phyloP scores from a whole-genome alignment of 805 yeast genomes.

The Dipodascopsis uninucleata region DNA sequence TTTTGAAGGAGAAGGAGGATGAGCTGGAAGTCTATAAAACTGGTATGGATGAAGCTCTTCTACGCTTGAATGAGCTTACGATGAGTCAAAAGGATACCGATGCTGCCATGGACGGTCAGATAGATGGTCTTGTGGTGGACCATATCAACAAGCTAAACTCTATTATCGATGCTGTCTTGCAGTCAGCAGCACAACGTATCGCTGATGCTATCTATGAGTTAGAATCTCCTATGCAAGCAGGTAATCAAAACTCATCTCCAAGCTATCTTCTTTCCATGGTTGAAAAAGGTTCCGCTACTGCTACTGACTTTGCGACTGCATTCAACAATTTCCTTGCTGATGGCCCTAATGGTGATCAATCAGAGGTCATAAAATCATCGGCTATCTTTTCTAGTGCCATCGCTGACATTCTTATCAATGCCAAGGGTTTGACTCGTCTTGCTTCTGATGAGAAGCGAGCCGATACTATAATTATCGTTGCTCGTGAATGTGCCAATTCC shows the following conservation, averaged over 20 bases:
- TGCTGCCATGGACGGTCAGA: conserved; percentile 54
- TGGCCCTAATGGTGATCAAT: conserved; percentile 63
- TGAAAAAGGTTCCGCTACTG: conserved; percentile 65
- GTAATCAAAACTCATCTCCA: conserved; percentile 72
- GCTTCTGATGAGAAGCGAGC: conserved; percentile 51
- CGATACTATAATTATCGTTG: conserved; percentile 47
- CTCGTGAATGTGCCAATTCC: conserved; percentile 56
- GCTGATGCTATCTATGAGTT: conserved; percentile 69
- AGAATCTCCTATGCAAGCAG: conserved; percentile 77
- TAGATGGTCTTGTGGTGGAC: conserved; percentile 49
- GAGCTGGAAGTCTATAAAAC: conserved; percentile 74
- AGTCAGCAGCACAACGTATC: conserved; percentile 63
- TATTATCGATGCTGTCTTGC: conserved; percentile 66
- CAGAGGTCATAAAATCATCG: conserved; percentile 56
- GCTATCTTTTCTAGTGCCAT: conserved; percentile 60
- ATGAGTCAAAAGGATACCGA: conserved; percentile 46
- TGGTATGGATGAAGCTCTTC: conserved; percentile 62
- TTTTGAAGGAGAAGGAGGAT: conserved; percentile 63
- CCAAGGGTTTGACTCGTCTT: conserved; percentile 64
- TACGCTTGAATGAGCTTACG: conserved; percentile 51
- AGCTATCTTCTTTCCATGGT: conserved; percentile 61
- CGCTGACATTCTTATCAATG: conserved; percentile 58
- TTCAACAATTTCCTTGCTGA: conserved; percentile 75
- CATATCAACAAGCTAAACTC: conserved; percentile 51
- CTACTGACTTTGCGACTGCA: conserved; percentile 75